Percentiles rank a stretch among this genome's conserved stretches.
These are phyloP conservation scores for Carex myosuroides DNA, from an alignment of 176 grass and related monocot species.

Conservation along the genomic window DNA sequence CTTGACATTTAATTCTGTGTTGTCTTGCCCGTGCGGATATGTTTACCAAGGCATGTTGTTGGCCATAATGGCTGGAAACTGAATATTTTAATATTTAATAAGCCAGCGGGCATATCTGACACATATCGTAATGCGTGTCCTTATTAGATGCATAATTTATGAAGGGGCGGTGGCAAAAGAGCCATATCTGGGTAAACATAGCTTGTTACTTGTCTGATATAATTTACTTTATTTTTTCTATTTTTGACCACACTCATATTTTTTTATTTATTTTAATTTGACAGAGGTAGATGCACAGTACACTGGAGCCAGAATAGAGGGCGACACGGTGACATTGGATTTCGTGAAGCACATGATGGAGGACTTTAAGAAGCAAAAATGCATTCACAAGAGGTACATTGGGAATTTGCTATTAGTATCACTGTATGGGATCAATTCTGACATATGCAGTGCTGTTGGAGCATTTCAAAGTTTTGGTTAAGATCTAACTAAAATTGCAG, in stretches of 20 bases:
- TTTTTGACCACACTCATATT: not conserved
- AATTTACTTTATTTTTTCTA: not conserved
- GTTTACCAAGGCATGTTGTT: not conserved
- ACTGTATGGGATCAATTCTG: not conserved
- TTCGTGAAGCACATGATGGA: slow-evolving; percentile 76
- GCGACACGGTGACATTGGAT: slow-evolving; percentile 52
- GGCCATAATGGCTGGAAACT: not conserved
- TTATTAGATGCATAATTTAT: not conserved
- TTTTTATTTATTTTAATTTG: slow-evolving; percentile 15
- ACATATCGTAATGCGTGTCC: not conserved
- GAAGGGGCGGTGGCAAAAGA: not conserved
- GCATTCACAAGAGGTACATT: slow-evolving; percentile 60
- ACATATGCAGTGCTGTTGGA: not conserved
- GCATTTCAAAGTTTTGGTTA: not conserved
- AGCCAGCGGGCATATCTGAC: not conserved
- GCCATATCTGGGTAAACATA: not conserved
- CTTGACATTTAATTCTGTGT: not conserved
- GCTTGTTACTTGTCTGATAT: not conserved
- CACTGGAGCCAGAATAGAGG: slow-evolving; percentile 65
- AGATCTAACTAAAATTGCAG: not conserved
- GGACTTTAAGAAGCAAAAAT: slow-evolving; percentile 67
- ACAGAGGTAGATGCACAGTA: slow-evolving; percentile 63
- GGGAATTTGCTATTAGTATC: not conserved
- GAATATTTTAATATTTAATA: not conserved
- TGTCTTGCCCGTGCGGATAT: not conserved